These are phyloP conservation scores for Porogramme epimiltina DNA, from an alignment of 1,284 basidiomycete genomes.

Conservation along the genomic window DNA sequence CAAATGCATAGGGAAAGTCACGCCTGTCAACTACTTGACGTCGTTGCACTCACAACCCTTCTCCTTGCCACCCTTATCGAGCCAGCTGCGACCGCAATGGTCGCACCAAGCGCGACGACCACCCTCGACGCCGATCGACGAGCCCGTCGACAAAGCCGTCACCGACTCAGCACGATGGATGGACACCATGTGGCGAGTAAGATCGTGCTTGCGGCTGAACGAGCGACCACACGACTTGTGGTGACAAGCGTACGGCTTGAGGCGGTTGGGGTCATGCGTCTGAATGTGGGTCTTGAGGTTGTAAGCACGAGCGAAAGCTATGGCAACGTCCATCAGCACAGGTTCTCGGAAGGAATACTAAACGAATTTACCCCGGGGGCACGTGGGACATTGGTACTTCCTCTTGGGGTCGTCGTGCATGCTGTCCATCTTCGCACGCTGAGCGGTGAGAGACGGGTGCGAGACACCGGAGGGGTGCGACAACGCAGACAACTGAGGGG, in stretches of 20 bases:
- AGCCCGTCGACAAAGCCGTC: constrained; percentile 32
- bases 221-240: constrained; percentile 81
- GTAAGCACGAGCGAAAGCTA: constrained; percentile 87
- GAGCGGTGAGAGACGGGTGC: constrained; percentile 38
- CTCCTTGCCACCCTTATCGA: constrained; percentile 55
- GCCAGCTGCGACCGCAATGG: constrained; percentile 68
- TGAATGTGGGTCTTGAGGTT: constrained; percentile 91
- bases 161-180: constrained; percentile 77
- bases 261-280: constrained; percentile 85
- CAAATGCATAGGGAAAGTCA: constrained; percentile 6
- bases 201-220: constrained; percentile 88
- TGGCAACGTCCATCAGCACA: constrained; percentile 13
- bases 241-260: constrained; percentile 84
- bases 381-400: constrained; percentile 73
- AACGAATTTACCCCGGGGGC: constrained; percentile 59
- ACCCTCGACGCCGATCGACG: constrained; percentile 60
- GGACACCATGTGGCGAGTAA: constrained; percentile 82
- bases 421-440: constrained; percentile 36
- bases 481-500: constrained; percentile 40
- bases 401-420: constrained; percentile 66
- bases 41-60: constrained; percentile 65
- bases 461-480: constrained; percentile 41
- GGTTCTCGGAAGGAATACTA: constrained; percentile 11
- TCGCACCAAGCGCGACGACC: constrained; percentile 72
- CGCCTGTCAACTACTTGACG: constrained; percentile 51